Evolutionary conservation across 75 land plant genomes (phyloP), one percentile per base, ranked within the genome.

Genomic region (Sequoia sempervirens): DNA sequence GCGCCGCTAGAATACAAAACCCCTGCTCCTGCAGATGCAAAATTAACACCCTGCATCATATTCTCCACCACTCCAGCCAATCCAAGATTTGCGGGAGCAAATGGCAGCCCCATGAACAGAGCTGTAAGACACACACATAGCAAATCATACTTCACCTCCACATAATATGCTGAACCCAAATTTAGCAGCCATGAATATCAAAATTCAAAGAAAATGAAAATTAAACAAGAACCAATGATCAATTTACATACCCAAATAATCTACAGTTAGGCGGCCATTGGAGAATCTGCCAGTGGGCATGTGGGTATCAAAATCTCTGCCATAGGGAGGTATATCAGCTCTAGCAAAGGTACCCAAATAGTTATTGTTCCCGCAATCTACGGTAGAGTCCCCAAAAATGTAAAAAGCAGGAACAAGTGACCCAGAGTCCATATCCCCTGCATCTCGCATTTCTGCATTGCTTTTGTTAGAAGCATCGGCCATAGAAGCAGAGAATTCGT

Each of bases 21-120:
- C 30, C 96, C 94, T 83, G 93, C 94, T 46, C 91, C 94, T 53
- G 98, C 94, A 74, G 96, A 96, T 23, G 98, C 98, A 84, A 90
- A 96, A 88, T 92, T 96, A 46, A 91, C 88, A 14, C 98, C 98
- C 36, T 86, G 91, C 75, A 87, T 75, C 94, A 95, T 89, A 69
- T 87, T 90, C 58, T 88, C 82, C 4, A 88, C 80, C 0, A 23
- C 20, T 1, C 91, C 91, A 32, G 52, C 73, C 69, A 86, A 83
- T 4, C 92, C 90, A 4, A 94, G 88, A 86, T 85, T 93, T 18
- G 94, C 84, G 0, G 92, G 96, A 20, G 92, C 93, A 38, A 96
- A 89, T 0, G 98, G 98, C 15, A 96, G 86, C 10, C 92, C 94
- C 81, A 95, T 88, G 12, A 82, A 86, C 82, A 87, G 56, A 15